Base-by-base conservation (phyloP, 495 filamentous ascomycete genomes). In the Endocarpon pusillum region DNA sequence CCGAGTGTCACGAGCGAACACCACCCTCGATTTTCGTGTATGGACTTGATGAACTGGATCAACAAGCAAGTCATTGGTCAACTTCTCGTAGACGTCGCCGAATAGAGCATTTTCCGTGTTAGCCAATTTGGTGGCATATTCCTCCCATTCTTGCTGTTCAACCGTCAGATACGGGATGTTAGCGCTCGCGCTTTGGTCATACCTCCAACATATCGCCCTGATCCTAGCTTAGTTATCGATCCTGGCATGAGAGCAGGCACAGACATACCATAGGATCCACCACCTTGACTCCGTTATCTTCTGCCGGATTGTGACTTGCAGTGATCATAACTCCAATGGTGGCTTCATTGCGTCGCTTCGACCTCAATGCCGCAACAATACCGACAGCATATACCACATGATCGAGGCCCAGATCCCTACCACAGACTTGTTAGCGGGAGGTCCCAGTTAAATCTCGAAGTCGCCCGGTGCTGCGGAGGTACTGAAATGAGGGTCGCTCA, bases 291-390 rank as follows among this genome's bases (percentile, higher is more conserved):
- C 89, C 89, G 60, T 99, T 99, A 58, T 99, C 89, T 46, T 78
- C 75, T 3, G 91, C 82, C 23, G 83, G 83, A 58, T 99, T 99
- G 69, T 99, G 89, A 44, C 83, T 93, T 21, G 89, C 89, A 42
- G 89, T 99, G 53, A 99, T 84, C 89, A 99, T 96, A 33, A 99
- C 72, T 52, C 89, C 89, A 51, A 99, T 91, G 45, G 80, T 79
- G 61, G 87, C 79, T 39, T 83, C 77, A 47, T 75, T 75, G 33
- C 86, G 67, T 52, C 85, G 86, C 49, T 80, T 81, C 25, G 83
- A 94, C 23, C 89, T 80, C n/a, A 96, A 68, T 31, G 80, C 73
- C 25, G 91, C 81, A 21, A 94, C 70, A 36, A 96, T 66, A 29
- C 86, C 89, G 26, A 92, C 84, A 28, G 86, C 72, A 52, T 84